phyloP scores from a whole-genome alignment of 2,329 filamentous ascomycete species.

The Pseudocercospora crystallina region DNA sequence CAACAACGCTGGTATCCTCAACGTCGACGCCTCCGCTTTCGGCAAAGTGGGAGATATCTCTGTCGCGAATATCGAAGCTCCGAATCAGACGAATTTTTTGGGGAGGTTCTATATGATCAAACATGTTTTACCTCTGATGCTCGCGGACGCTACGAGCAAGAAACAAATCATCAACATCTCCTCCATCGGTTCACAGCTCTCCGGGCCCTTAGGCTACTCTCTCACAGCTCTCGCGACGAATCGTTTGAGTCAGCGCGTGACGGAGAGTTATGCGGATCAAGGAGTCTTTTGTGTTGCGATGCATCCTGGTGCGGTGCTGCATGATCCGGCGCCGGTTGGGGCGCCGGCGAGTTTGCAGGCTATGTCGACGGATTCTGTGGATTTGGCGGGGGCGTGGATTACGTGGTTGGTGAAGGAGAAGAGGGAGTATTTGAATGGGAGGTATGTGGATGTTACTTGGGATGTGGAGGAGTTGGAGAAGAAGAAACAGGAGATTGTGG shows the following conservation, averaged over 20 bases:
- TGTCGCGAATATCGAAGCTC: slow-evolving; percentile 11
- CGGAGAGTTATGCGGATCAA: slow-evolving; percentile 30
- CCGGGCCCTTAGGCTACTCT: slow-evolving; percentile 37
- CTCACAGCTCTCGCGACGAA: slow-evolving; percentile 36
- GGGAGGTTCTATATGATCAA: slow-evolving; percentile 20
- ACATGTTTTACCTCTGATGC: slow-evolving; percentile 23
- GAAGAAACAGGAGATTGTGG: slow-evolving; percentile 35
- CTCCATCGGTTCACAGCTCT: slow-evolving; percentile 31
- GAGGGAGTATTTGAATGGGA: slow-evolving; percentile 38
- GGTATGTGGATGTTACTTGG: slow-evolving; percentile 39
- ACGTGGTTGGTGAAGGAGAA: slow-evolving; percentile 35
- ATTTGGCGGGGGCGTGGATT: slow-evolving; percentile 27
- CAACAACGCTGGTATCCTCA: slow-evolving; percentile 17
- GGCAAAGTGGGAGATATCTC: slow-evolving; percentile 8
- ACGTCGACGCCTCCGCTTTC: slow-evolving; percentile 3
- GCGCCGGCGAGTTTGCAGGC: slow-evolving; percentile 32
- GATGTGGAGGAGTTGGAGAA: slow-evolving; percentile 39
- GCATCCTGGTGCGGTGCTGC: slow-evolving; percentile 36
- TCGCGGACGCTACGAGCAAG: background rate
- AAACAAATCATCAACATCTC: slow-evolving; percentile 33
- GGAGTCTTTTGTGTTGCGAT: slow-evolving; percentile 32
- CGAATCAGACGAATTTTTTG: slow-evolving; percentile 16
- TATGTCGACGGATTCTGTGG: slow-evolving; percentile 26
- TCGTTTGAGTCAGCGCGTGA: slow-evolving; percentile 35
- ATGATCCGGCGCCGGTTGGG: slow-evolving; percentile 29